Conservation (phyloP, 1,284 basidiomycete genomes). For the Papiliotrema laurentii region DNA sequence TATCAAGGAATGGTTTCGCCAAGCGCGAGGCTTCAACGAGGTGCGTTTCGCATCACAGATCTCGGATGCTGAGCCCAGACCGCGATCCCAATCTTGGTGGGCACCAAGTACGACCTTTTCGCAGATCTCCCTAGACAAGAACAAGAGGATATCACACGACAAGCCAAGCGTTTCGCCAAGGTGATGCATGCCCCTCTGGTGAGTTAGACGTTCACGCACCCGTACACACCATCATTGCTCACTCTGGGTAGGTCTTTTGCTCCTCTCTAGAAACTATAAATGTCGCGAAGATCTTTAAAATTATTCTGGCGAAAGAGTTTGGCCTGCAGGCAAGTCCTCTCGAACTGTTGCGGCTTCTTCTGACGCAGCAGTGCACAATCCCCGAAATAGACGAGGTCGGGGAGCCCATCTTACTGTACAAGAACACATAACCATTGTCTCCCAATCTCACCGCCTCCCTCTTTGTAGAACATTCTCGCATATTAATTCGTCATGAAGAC, state of each 20-base stretch:
- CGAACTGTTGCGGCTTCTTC: not conserved
- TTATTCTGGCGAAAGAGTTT: conserved; percentile 49
- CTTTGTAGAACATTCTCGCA: no score
- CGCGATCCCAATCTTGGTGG: conserved; percentile 91
- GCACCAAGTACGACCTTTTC: conserved; percentile 97
- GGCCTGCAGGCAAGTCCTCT: conserved; percentile 44
- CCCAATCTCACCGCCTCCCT: no score
- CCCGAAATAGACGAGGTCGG: conserved; percentile 93
- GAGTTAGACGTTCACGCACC: conserved; percentile 3
- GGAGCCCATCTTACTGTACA: conserved; percentile 86
- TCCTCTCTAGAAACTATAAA: conserved; percentile 97
- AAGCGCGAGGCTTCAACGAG: conserved; percentile 97
- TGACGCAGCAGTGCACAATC: conserved; percentile 76
- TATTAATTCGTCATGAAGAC: no score
- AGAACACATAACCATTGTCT: conserved; percentile 62
- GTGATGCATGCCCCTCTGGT: conserved; percentile 94
- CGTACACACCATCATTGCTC: conserved; percentile 4
- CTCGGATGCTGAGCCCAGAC: conserved; percentile 57
- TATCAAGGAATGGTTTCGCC: conserved; percentile 98
- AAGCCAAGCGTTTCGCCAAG: conserved; percentile 92
- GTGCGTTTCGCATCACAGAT: conserved; percentile 50
- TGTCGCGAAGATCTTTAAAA: conserved; percentile 98
- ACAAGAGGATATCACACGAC: conserved; percentile 97
- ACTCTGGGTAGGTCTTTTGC: conserved; percentile 70
- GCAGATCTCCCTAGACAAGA: conserved; percentile 92